phyloP scores from a whole-genome alignment of 2,329 filamentous ascomycete genomes.

The Trichoderma harzianum region DNA sequence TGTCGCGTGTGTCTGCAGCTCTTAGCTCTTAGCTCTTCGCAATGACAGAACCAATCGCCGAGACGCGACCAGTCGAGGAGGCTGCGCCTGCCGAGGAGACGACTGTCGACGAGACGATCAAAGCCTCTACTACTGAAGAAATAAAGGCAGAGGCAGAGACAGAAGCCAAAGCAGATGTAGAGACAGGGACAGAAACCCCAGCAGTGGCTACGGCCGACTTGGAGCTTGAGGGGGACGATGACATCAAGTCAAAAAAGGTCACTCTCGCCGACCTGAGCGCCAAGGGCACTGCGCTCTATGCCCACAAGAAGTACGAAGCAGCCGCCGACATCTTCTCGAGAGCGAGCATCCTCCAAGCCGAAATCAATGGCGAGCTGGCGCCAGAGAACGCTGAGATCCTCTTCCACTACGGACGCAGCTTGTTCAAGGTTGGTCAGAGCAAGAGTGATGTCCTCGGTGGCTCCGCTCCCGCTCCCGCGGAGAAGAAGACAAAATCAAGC shows the following conservation, averaged over 20 bases:
- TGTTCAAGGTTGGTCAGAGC: constrained; percentile 90
- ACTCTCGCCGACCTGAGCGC: constrained; percentile 75
- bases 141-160: background rate
- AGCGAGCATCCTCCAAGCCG: constrained; percentile 84
- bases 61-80: constrained; percentile 24
- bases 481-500: constrained; percentile 45
- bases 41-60: constrained; percentile 25
- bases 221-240: constrained; percentile 36
- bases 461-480: constrained; percentile 64
- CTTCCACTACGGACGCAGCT: constrained; percentile 87
- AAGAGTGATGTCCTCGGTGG: constrained; percentile 94
- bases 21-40: background rate
- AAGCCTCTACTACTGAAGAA: background rate
- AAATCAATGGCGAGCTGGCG: constrained; percentile 87
- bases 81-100: constrained; percentile 29
- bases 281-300: constrained; percentile 79
- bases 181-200: constrained; percentile 9
- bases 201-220: constrained; percentile 15
- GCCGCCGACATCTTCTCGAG: constrained; percentile 85
- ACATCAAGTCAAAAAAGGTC: constrained; percentile 53
- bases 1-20: constrained; percentile 3
- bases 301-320: constrained; percentile 80
- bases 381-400: constrained; percentile 90
- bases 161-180: background rate
- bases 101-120: constrained; percentile 20